Base-by-base conservation (phyloP, 768 basidiomycete species). In the Mycena olivaceomarginata region DNA sequence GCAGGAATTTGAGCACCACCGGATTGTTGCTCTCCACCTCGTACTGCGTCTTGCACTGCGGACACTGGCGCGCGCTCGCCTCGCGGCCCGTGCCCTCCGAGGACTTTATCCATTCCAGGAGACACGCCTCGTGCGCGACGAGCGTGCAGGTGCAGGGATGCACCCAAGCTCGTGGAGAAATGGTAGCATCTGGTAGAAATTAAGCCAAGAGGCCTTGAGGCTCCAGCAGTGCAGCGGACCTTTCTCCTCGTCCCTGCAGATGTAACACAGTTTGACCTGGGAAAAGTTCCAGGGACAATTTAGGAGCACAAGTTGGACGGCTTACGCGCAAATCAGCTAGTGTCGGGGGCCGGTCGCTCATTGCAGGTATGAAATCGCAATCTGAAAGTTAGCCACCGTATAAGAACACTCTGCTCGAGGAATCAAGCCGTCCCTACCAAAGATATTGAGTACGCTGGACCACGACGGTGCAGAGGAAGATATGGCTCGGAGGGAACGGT, bases 121-220 rank as follows among this genome's bases (percentile, higher is more conserved):
- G 90, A 85, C 95, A 96, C 0, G 91, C 86, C 82, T 96, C 94
- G 84, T 96, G 95, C 4, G 95, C 95, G 53, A 96, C 87, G 51
- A 96, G 90, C 0, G 95, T 95, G 81, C 95, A 96, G 63, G 86
- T 92, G 84, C 95, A 96, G 4, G 95, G 95, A 80, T 96, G 95
- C 0, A 92, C 93, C 95, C 95, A 96, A 70, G 86, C 83, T 46
- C 89, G 86, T 15, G 91, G 90, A 8, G 91, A 91, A 20, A 18
- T 31, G 8, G 63, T 56, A 45, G 45, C 63, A 13, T 87, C 84
- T 57, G 88, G 89, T 59, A 86, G 87, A 51, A 83, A 89, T 92
- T 75, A 57, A 48, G 41, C 46, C 5, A 37, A 59, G 41, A 41
- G 16, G 16, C 59, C 48, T 25, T 31, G 22, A 15, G 62, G 51